Evolutionary conservation across 2,329 filamentous ascomycete genomes (phyloP).

Genomic region (Phialocephala sp.): DNA sequence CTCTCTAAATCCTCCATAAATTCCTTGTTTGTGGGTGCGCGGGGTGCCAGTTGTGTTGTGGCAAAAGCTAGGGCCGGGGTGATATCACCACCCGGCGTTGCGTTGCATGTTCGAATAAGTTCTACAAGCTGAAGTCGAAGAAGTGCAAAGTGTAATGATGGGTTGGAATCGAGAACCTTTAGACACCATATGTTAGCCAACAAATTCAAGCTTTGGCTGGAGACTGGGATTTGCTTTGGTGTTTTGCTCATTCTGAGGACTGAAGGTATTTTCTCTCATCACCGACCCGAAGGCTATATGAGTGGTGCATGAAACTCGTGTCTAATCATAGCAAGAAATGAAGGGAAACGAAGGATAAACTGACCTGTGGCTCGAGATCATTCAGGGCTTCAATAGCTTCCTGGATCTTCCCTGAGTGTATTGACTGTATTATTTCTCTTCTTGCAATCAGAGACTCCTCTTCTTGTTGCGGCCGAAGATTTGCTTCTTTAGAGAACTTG

Average conservation of each 20-base stretch:
- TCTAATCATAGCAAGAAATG: slow-evolving; percentile 85
- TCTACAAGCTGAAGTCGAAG: slow-evolving; percentile 92
- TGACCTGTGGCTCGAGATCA: slow-evolving; percentile 88
- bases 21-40: slow-evolving; percentile 78
- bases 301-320: slow-evolving; percentile 99
- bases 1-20: slow-evolving; percentile 88
- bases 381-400: slow-evolving; percentile 86
- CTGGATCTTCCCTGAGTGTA: slow-evolving; percentile 85
- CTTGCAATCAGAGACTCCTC: slow-evolving; percentile 75
- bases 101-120: slow-evolving; percentile 79
- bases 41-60: slow-evolving; percentile 82
- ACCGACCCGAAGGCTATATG: slow-evolving; percentile 86
- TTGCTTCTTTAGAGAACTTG: slow-evolving; percentile 93
- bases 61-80: slow-evolving; percentile 81
- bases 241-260: slow-evolving; percentile 80
- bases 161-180: slow-evolving; percentile 86
- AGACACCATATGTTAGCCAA: slow-evolving; percentile 25
- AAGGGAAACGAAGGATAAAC: slow-evolving; percentile 43
- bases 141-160: slow-evolving; percentile 85
- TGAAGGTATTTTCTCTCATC: slow-evolving; percentile 87
- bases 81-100: slow-evolving; percentile 72
- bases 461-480: slow-evolving; percentile 76
- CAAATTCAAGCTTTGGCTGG: slow-evolving; percentile 28
- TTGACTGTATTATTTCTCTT: slow-evolving; percentile 82
- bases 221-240: slow-evolving; percentile 23